Conservation (phyloP, 176 grass and related monocot genomes). For the Oryza officinalis region DNA sequence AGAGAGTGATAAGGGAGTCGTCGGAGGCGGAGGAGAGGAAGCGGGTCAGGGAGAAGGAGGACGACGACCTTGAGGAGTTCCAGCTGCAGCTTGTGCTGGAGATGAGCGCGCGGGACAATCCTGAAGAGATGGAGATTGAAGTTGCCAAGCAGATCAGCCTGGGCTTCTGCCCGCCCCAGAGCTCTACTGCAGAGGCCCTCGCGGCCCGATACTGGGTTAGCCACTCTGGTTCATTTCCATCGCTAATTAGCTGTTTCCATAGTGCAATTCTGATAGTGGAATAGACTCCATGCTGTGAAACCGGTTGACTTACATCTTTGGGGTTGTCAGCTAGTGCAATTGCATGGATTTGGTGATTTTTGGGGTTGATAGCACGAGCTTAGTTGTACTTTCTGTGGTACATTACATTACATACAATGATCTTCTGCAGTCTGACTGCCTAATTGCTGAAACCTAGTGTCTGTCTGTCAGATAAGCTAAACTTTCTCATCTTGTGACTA, state of each 20-base stretch:
- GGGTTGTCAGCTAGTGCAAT: neutral
- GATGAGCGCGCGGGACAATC: slow-evolving; percentile 91
- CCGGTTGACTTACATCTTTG: slow-evolving; percentile 7
- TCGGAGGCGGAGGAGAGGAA: slow-evolving; percentile 52
- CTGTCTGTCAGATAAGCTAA: neutral
- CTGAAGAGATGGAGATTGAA: slow-evolving; percentile 95
- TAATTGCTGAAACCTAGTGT: neutral
- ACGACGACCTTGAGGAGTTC: slow-evolving; percentile 86
- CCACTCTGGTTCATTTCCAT: slow-evolving; percentile 29
- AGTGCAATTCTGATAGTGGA: slow-evolving; percentile 15
- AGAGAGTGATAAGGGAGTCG: slow-evolving; percentile 51
- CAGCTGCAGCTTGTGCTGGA: slow-evolving; percentile 95
- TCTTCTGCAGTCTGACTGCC: neutral
- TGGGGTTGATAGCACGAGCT: neutral
- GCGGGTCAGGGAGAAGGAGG: slow-evolving; percentile 55
- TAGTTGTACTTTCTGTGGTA: neutral
- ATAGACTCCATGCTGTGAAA: neutral
- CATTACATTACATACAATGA: neutral
- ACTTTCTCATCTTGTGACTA: neutral
- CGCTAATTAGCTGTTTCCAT: neutral
- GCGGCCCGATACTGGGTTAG: slow-evolving; percentile 88
- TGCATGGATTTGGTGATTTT: neutral
- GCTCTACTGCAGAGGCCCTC: slow-evolving; percentile 57
- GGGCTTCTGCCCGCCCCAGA: slow-evolving; percentile 60
- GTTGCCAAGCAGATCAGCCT: slow-evolving; percentile 96